Evolutionary conservation across 352 stramenopile genomes (phyloP).

Genomic region (Elongisporangium prolatum): DNA sequence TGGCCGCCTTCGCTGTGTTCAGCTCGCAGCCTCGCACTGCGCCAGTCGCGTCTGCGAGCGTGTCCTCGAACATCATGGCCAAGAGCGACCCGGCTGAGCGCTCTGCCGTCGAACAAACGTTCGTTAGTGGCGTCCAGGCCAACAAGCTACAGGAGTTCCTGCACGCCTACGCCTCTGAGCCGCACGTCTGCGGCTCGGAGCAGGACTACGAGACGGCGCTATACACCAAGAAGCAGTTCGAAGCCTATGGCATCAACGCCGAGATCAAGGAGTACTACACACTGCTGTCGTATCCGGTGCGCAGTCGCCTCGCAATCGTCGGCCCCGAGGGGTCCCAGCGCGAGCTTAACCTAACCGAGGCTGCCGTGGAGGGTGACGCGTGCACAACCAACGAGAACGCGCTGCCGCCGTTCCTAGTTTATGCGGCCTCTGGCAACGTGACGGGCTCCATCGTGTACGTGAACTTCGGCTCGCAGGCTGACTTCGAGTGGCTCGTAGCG

Average conservation of each 20-base stretch:
- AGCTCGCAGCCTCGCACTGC: not conserved
- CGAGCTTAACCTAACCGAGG: constrained; percentile 53
- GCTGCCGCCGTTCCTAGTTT: constrained; percentile 49
- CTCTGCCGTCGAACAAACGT: constrained; percentile 9
- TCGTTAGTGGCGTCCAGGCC: constrained; percentile 15
- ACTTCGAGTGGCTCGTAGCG: constrained; percentile 57
- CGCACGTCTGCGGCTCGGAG: constrained; percentile 25
- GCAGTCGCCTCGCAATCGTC: constrained; percentile 33
- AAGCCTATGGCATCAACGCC: constrained; percentile 41
- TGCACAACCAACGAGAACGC: constrained; percentile 48
- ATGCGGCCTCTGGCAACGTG: constrained; percentile 26
- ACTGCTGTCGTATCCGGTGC: constrained; percentile 53
- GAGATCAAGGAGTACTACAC: constrained; percentile 61
- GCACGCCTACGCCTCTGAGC: constrained; percentile 22
- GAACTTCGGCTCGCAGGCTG: constrained; percentile 32
- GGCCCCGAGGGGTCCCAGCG: constrained; percentile 16
- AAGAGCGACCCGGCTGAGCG: constrained; percentile 7
- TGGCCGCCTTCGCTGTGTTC: constrained; percentile 12
- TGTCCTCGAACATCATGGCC: not conserved
- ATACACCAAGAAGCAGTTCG: constrained; percentile 26
- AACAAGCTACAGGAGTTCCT: constrained; percentile 20
- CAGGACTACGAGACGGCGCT: constrained; percentile 19
- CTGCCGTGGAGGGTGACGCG: constrained; percentile 46
- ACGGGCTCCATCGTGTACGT: constrained; percentile 39
- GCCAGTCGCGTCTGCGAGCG: not conserved